These are phyloP conservation scores for Skeletonema tropicum DNA, from an alignment of 108 stramenopile species.

Conservation along the genomic window DNA sequence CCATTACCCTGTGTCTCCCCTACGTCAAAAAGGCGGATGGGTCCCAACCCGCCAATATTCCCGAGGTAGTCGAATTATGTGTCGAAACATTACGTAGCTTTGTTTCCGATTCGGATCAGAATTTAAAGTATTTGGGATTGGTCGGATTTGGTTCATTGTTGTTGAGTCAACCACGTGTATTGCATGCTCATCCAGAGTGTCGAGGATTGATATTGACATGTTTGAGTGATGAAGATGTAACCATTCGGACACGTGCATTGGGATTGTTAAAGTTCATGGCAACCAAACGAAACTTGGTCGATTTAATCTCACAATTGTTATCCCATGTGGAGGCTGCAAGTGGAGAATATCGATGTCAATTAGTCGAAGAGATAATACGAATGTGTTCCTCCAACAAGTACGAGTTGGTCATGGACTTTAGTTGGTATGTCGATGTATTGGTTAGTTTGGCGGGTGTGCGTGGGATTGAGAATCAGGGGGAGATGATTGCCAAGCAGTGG, in stretches of 20 bases:
- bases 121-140: constrained; percentile 98
- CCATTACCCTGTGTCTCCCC: constrained; percentile 94
- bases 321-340: constrained; percentile 90
- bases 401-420: constrained; percentile 87
- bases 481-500: constrained; percentile 89
- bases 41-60: constrained; percentile 85
- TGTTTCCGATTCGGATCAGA: constrained; percentile 96
- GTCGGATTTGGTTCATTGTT: constrained; percentile 95
- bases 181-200: constrained; percentile 80
- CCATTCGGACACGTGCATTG: constrained; percentile 95
- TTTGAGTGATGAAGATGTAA: constrained; percentile 97
- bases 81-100: constrained; percentile 89
- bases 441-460: constrained; percentile 85
- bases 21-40: constrained; percentile 94
- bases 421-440: constrained; percentile 95
- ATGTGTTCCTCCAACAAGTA: constrained; percentile 96
- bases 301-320: constrained; percentile 92
- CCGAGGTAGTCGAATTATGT: constrained; percentile 90
- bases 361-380: constrained; percentile 92
- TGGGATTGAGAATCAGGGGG: constrained; percentile 73
- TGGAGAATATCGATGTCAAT: constrained; percentile 92
- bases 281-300: constrained; percentile 90
- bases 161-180: constrained; percentile 88
- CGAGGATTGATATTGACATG: constrained; percentile 92
- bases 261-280: constrained; percentile 96